phyloP scores from a whole-genome alignment of 1,284 basidiomycete species.

The Termitomyces sp. region DNA sequence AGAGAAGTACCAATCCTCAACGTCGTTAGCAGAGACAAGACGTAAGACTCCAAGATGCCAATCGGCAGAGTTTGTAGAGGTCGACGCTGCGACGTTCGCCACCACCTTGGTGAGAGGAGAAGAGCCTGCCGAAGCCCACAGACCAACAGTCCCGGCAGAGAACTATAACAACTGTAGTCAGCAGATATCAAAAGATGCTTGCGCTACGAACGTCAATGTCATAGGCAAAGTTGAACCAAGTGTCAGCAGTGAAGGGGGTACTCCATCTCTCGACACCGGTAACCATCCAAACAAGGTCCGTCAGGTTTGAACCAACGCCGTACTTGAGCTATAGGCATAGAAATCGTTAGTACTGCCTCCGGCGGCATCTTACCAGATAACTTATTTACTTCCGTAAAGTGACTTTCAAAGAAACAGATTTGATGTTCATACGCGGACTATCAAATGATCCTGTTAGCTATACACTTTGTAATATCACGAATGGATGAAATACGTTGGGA shows the following conservation, averaged over 20 bases:
- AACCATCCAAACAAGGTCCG: conserved; percentile 51
- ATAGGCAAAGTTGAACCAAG: conserved; percentile 64
- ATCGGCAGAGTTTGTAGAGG: conserved; percentile 58
- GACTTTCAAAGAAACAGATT: conserved; percentile 59
- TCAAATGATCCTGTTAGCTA: conserved; percentile 2
- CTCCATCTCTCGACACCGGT: conserved; percentile 44
- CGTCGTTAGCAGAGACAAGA: conserved; percentile 39
- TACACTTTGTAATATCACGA: background rate
- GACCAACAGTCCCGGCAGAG: conserved; percentile 46
- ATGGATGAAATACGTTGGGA: conserved; percentile 38
- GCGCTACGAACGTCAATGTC: conserved; percentile 45
- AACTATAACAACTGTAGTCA: conserved; percentile 32
- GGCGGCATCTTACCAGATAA: background rate
- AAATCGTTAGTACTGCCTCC: background rate
- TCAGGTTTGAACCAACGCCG: conserved; percentile 46
- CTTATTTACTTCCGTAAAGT: conserved; percentile 51
- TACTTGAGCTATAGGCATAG: conserved; percentile 42
- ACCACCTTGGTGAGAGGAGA: conserved; percentile 46
- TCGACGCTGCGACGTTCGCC: conserved; percentile 41
- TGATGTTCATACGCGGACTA: conserved; percentile 54
- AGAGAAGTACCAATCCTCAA: conserved; percentile 58
- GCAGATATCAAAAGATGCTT: background rate
- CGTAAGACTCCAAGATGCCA: conserved; percentile 62
- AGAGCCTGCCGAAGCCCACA: conserved; percentile 53
- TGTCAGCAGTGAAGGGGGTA: conserved; percentile 45